These are phyloP conservation scores for Raphidocelis subcapitata DNA, from an alignment of 139 green algal species.

Conservation along the genomic window DNA sequence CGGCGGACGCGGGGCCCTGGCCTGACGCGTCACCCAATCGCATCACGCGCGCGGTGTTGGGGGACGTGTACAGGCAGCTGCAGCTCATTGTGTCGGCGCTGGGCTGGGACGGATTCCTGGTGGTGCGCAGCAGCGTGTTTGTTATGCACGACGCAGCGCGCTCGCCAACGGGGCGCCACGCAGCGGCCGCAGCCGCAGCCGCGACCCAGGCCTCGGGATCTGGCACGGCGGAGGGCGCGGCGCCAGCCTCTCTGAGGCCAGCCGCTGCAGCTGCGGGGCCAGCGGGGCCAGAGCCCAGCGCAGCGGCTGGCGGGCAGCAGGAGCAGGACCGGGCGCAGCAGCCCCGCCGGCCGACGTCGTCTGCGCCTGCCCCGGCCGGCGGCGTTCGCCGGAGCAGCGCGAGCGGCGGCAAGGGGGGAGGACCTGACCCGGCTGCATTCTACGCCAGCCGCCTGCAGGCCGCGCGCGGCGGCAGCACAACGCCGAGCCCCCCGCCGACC, in stretches of 20 bases:
- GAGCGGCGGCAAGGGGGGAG: too few relatives aligned
- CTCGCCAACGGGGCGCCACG: neutral
- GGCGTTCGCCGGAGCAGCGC: too few relatives aligned
- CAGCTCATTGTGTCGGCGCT: constrained; percentile 32
- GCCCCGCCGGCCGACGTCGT: neutral
- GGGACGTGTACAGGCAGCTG: constrained; percentile 41
- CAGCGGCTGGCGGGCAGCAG: too few relatives aligned
- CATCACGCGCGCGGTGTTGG: constrained; percentile 41
- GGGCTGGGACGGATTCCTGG: constrained; percentile 38
- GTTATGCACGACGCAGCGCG: constrained; percentile 39
- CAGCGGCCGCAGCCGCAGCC: too few relatives aligned
- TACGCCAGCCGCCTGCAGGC: too few relatives aligned
- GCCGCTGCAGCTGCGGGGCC: too few relatives aligned
- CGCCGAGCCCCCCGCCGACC: neutral
- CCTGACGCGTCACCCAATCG: constrained; percentile 38
- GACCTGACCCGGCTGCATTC: too few relatives aligned
- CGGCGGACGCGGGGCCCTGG: constrained; percentile 19
- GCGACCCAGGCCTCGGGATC: too few relatives aligned
- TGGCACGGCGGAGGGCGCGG: too few relatives aligned
- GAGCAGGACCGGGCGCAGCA: neutral
- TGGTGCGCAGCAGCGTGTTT: constrained; percentile 39
- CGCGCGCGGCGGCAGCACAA: too few relatives aligned
- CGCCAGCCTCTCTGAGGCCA: too few relatives aligned
- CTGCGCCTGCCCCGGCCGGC: neutral
- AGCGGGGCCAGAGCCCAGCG: too few relatives aligned